A percentile compares a stretch with the other conserved stretches of the same genome.
These are phyloP conservation scores for Apiotrichum veenhuisii DNA, from an alignment of 1,284 basidiomycete genomes.

Conservation along the genomic window DNA sequence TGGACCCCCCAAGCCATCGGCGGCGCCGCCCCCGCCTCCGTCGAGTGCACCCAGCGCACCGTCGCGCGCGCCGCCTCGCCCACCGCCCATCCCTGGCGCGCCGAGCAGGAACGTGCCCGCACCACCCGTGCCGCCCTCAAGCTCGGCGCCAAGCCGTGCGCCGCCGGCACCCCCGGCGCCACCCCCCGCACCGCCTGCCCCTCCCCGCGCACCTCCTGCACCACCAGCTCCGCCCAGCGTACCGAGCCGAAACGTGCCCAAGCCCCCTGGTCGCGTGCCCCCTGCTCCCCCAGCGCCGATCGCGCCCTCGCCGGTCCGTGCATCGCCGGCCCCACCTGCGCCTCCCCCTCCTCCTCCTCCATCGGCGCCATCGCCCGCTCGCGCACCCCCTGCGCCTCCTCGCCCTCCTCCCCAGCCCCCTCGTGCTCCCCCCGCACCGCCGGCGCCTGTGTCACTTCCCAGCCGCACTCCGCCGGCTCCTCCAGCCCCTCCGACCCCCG, in stretches of 20 bases:
- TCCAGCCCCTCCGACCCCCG: slow-evolving; percentile 52
- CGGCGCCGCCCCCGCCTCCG: slow-evolving; percentile 41
- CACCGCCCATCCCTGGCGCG: slow-evolving; percentile 2
- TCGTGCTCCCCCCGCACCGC: slow-evolving; percentile 8
- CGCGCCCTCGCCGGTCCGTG: slow-evolving; percentile 11
- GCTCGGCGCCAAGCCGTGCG: background rate
- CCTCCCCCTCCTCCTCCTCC: slow-evolving; percentile 18
- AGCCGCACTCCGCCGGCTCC: slow-evolving; percentile 13
- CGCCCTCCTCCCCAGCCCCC: slow-evolving; percentile 30
- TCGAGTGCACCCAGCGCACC: slow-evolving; percentile 15
- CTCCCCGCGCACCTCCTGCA: slow-evolving; percentile 4
- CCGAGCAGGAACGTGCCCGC: slow-evolving; percentile 1
- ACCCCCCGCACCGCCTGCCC: slow-evolving; percentile 7
- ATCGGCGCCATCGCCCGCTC: slow-evolving; percentile 9
- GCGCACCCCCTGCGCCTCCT: slow-evolving; percentile 14
- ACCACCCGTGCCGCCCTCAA: background rate
- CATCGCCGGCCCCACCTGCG: slow-evolving; percentile 15
- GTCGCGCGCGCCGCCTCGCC: slow-evolving; percentile 17
- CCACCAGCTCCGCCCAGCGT: background rate
- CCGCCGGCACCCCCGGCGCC: slow-evolving; percentile 21
- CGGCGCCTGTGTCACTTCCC: slow-evolving; percentile 13
- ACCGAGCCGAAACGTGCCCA: slow-evolving; percentile 6
- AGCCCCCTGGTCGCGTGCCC: background rate
- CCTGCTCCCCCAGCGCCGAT: slow-evolving; percentile 65
- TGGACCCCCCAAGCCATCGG: slow-evolving; percentile 62